Evolutionary conservation across 495 filamentous ascomycete genomes (phyloP).

Genomic region (Pyronema domesticum): DNA sequence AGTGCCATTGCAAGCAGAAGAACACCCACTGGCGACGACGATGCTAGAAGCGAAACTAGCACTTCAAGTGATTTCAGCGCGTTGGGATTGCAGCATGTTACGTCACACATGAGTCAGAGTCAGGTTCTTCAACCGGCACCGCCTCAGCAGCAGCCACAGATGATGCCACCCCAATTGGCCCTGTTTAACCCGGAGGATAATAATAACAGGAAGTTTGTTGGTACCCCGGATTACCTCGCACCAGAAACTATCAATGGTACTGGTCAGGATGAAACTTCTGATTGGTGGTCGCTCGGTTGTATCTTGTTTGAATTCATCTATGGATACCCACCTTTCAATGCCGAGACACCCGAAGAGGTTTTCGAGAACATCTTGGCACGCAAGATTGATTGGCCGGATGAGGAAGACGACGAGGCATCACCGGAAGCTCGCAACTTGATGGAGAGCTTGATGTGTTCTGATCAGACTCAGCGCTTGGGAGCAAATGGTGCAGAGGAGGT

Average conservation of each 20-base stretch:
- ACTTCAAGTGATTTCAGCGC: constrained; percentile 25
- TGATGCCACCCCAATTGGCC: constrained; percentile 89
- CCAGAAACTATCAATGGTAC: constrained; percentile 91
- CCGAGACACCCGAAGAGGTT: constrained; percentile 72
- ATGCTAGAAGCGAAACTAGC: constrained; percentile 36
- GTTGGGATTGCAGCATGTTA: constrained; percentile 23
- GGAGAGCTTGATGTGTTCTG: constrained; percentile 66
- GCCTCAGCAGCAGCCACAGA: constrained; percentile 28
- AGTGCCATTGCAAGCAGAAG: constrained; percentile 22
- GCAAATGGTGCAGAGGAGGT: constrained; percentile 89
- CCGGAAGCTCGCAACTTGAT: constrained; percentile 82
- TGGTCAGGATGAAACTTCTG: constrained; percentile 91
- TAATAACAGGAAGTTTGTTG: constrained; percentile 81
- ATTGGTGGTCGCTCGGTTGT: constrained; percentile 98
- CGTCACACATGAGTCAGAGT: constrained; percentile 22
- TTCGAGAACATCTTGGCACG: constrained; percentile 90
- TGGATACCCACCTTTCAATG: constrained; percentile 86
- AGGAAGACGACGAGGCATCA: constrained; percentile 51
- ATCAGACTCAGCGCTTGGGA: constrained; percentile 65
- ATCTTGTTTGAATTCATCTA: constrained; percentile 95
- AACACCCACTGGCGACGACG: constrained; percentile 38
- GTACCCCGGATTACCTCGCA: constrained; percentile 91
- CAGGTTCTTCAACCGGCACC: constrained; percentile 39
- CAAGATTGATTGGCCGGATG: constrained; percentile 72
- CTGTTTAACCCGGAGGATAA: constrained; percentile 91